These are phyloP conservation scores for Penicillium dipodomyicola DNA, from an alignment of 495 filamentous ascomycete genomes.

Conservation along the genomic window DNA sequence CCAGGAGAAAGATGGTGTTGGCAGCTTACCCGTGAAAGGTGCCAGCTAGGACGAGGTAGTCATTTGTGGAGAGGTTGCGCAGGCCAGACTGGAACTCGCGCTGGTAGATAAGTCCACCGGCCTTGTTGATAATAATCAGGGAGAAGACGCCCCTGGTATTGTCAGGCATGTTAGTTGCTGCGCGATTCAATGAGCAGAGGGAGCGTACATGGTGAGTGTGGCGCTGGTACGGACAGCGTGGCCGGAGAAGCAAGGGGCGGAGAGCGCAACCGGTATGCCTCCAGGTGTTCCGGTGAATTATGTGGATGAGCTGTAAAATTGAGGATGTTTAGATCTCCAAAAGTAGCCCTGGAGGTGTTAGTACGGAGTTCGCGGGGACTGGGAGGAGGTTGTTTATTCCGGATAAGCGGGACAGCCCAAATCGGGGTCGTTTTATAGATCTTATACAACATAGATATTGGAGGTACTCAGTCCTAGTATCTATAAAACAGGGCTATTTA, in stretches of 20 bases:
- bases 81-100: constrained; percentile 82
- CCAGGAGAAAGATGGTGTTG: constrained; percentile 9
- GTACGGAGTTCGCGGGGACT: background rate
- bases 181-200: background rate
- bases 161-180: constrained; percentile 19
- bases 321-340: background rate
- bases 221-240: constrained; percentile 17
- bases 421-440: background rate
- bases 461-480: background rate
- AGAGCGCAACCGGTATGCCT: constrained; percentile 17
- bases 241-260: constrained; percentile 6
- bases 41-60: constrained; percentile 94
- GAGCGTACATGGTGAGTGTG: constrained; percentile 24
- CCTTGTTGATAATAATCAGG: constrained; percentile 97
- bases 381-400: background rate
- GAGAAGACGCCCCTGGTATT: constrained; percentile 81
- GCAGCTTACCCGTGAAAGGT: constrained; percentile 86
- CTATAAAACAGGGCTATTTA: background rate
- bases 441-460: background rate
- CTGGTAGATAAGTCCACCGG: constrained; percentile 93
- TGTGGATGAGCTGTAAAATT: background rate
- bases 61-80: constrained; percentile 85
- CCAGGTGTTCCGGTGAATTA: background rate
- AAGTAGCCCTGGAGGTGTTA: background rate
- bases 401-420: background rate